These are phyloP conservation scores for Syzygium malaccense DNA, from an alignment of 441 rosid genomes.

Conservation along the genomic window DNA sequence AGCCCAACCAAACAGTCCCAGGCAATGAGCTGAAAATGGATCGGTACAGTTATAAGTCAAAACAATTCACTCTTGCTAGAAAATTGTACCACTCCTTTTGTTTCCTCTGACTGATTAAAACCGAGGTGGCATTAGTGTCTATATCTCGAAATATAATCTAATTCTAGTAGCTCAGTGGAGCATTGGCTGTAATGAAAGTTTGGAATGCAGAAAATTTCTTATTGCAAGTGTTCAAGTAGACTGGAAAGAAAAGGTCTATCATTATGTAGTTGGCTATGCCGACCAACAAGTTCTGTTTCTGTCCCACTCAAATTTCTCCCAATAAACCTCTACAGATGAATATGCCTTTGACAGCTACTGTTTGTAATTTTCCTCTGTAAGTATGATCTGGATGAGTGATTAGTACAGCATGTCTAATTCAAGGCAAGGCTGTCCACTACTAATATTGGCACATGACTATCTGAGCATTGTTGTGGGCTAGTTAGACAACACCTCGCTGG, in stretches of 20 bases:
- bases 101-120: background rate
- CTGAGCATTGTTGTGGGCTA: background rate
- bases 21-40: background rate
- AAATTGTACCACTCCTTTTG: background rate
- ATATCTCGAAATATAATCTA: background rate
- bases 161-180: background rate
- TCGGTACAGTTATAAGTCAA: background rate
- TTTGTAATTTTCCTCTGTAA: background rate
- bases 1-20: background rate
- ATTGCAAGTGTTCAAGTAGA: background rate
- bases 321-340: background rate
- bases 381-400: background rate
- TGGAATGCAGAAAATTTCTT: background rate
- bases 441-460: background rate
- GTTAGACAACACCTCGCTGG: background rate
- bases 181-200: background rate
- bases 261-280: background rate
- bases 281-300: background rate
- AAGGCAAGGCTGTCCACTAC: background rate
- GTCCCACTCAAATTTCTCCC: background rate
- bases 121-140: background rate
- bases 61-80: background rate
- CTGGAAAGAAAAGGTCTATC: background rate
- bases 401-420: background rate
- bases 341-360: background rate